Base-by-base conservation (phyloP, 352 stramenopile species). In the Globisporangium acanthophoron region DNA sequence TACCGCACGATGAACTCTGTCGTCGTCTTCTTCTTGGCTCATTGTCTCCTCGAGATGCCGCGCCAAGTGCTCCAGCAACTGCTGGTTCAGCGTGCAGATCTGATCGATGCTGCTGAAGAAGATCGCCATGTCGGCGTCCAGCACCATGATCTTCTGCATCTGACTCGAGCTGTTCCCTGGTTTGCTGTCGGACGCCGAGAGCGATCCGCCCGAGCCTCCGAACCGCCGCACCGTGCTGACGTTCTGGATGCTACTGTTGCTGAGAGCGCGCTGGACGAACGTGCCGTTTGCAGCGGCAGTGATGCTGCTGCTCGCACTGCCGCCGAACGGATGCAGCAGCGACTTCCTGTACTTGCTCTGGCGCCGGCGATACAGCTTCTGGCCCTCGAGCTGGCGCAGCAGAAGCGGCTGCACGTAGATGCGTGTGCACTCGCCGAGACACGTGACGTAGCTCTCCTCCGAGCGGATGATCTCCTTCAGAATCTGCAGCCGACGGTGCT, bases 81-180 rank as follows among this genome's bases (percentile, higher is more conserved):
- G 85, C 64, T 95, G 85, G 47, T 95, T 95, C 3, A 95, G 67
- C 12, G 84, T 95, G 56, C 82, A 93, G 52, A 95, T 91, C 55
- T 95, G 83, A 47, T 93, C 84, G 18, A 95, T 85, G 50, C 83
- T 93, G 68, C 71, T 92, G 57, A 95, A 95, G 54, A 95, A 95
- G 52, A 95, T 90, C 9, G 84, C 84, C 66, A 95, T 79, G 51
- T 90, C 81, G 7, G 85, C 85, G 49, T 95, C 80, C 65, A 95
- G 76, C 13, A 92, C 64, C n/a, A 91, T 54, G 18, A 78, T 69
- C 63, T 87, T 88, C 40, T 70, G 62, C 12, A 33, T 11, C 37
- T 69, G 54, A 18, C 57, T 24, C 1, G 52, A 39, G 27, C 45
- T 54, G 47, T 37, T 69, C n/a, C 47, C 33, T n/a, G 62, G 46